Evolutionary conservation across 2,329 filamentous ascomycete genomes (phyloP).

Genomic region (Lecanoromycetidae sp.): DNA sequence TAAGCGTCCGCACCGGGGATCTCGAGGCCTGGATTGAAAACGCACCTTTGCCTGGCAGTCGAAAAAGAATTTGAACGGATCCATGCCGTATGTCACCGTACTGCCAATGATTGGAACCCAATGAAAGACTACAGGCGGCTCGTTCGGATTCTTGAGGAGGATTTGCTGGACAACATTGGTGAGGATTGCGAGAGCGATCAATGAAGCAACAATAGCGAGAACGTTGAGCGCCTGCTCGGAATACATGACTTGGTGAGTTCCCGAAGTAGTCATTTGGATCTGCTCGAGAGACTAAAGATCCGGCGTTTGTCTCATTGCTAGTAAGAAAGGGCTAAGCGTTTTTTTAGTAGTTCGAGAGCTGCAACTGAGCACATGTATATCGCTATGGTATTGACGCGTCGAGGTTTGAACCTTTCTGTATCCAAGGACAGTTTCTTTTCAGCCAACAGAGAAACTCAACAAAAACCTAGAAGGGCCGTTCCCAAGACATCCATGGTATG

Average conservation of each 20-base stretch:
- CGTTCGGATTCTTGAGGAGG: constrained; percentile 21
- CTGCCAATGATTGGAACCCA: constrained; percentile 66
- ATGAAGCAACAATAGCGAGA: constrained; percentile 1
- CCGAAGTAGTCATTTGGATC: too few species aligned
- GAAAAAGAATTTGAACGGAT: constrained; percentile 55
- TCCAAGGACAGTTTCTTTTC: too few species aligned
- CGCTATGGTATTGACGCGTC: too few species aligned
- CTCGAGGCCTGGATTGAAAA: constrained; percentile 17
- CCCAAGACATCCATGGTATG: too few species aligned
- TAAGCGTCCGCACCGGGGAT: constrained; percentile 14
- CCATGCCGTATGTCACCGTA: constrained; percentile 89
- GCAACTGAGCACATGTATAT: too few species aligned
- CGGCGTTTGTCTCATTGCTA: too few species aligned
- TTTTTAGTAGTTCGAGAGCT: too few species aligned
- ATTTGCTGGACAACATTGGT: constrained; percentile 53
- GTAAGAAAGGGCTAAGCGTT: too few species aligned
- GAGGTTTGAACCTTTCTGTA: too few species aligned
- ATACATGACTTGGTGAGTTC: not conserved
- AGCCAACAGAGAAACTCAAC: too few species aligned
- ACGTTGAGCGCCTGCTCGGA: not conserved
- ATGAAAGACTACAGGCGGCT: constrained; percentile 52
- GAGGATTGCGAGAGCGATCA: constrained; percentile 48
- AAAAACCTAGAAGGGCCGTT: too few species aligned
- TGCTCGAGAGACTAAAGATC: too few species aligned
- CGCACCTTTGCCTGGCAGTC: constrained; percentile 56